phyloP scores from a whole-genome alignment of 441 rosid genomes.

The Rhodomyrtus psidioides region DNA sequence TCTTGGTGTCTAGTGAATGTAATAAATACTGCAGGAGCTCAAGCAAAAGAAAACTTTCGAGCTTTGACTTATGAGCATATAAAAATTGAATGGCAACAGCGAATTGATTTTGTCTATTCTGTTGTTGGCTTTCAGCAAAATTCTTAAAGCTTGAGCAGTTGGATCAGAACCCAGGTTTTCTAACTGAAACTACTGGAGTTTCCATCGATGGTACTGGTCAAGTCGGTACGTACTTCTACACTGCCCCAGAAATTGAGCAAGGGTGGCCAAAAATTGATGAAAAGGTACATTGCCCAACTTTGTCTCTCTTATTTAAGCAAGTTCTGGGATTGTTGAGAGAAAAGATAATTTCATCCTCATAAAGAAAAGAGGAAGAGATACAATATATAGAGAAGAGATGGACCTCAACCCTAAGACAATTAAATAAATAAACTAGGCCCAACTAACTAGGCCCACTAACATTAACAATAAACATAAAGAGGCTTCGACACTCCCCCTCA shows the following conservation, averaged over 20 bases:
- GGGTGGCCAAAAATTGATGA: constrained; percentile 98
- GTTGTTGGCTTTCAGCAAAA: constrained; percentile 50
- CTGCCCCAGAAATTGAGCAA: constrained; percentile 99
- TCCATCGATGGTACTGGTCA: constrained; percentile 89
- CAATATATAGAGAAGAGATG: too few species aligned
- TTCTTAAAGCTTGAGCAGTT: constrained; percentile 93
- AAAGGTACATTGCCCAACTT: constrained; percentile 45
- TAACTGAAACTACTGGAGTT: constrained; percentile 58
- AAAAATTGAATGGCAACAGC: neutral
- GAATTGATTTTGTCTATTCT: neutral
- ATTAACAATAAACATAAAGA: too few species aligned
- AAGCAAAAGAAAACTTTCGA: neutral
- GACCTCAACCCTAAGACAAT: too few species aligned
- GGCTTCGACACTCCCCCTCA: too few species aligned
- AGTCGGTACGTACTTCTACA: constrained; percentile 94
- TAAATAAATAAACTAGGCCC: too few species aligned
- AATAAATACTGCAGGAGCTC: neutral
- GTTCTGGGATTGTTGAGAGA: neutral
- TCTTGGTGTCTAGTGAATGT: neutral
- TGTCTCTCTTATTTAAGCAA: neutral
- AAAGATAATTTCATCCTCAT: too few species aligned
- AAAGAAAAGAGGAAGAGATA: too few species aligned
- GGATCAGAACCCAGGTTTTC: constrained; percentile 66
- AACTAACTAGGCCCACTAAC: too few species aligned
- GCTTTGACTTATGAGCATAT: neutral